Evolutionary conservation across 345 rosid genomes (phyloP), one percentile per base, ranked within the genome.

Genomic region (Streptanthus diversifolius): DNA sequence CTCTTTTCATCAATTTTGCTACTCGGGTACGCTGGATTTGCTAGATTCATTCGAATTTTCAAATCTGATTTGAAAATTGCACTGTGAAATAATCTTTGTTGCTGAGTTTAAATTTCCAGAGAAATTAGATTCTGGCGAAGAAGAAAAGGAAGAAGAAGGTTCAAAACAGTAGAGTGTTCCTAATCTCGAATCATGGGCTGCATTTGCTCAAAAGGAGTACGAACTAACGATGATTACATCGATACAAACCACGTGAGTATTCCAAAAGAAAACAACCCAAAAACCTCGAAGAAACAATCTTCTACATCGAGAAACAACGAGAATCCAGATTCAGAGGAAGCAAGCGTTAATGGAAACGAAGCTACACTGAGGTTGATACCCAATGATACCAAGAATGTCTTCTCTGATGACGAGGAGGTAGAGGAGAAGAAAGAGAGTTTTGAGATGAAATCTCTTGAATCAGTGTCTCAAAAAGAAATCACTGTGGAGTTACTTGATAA

Each of bases 131-230:
- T 30, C 45, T 59, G 66, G 22, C 13, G 1, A 36, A 36, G 18
- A 41, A 41, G 15, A 30, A 30, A 7, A 21, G 1, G 35, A 39
- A 39, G 44, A 11, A 24, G 67, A 25, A 41, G 52, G 18, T 24
- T 41, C 44, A 41, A 1, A 8, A 70, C 17, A 17, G 55, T 65
- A 41, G 7, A 41, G 39, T 35, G 39, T 35, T 24, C 11, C 39
- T 35, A 33, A 30, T 35, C 51, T 39, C 43, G 49, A 63, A 71
- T 60, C 25, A 95, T 89, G 99, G 99, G 99, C 4, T 90, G 99
- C 87, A 83, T 91, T 79, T 89, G 93, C 89, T 87, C 95, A 58
- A 95, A 91, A 82, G 99, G 86, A 43, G 66, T 73, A 79, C 78
- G 83, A 71, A 83, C 85, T 29, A 76, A 79, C 59, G 83, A 79